Base-by-base conservation (phyloP, 2,329 filamentous ascomycete species). In the Cordyceps cicadae region DNA sequence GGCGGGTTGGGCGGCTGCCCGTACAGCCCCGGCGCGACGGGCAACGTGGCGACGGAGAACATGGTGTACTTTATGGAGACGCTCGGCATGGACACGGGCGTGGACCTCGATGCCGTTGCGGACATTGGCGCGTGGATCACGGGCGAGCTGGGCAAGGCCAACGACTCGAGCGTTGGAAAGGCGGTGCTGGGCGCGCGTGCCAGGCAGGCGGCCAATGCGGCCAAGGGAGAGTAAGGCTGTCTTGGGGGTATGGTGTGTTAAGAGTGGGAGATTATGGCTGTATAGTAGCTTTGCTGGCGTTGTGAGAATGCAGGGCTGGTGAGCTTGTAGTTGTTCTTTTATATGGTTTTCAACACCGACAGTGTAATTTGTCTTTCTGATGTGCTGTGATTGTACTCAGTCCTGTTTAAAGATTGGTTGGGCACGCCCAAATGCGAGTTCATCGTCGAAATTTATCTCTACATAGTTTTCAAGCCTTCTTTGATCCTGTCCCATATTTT, bases 21-120 rank as follows among this genome's bases (percentile, higher is more conserved):
- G 0, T 96, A 90, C 70, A 89, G 87, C 64, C 90, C 90, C 0
- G 91, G 91, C 0, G 90, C 90, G 0, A 94, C 90, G 46, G 91
- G 91, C 1, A 96, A 95, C 70, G 89, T 93, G 14, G 86, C 89
- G 1, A 92, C 90, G 0, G 91, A 96, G 74, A 88, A 95, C 70
- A 75, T 95, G 74, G 87, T 94, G 1, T 90, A 93, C 69, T 87
- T 89, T 63, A 75, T 90, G 70, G 86, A 90, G 70, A 88, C 83
- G 63, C 71, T 92, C 59, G 90, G 90, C 0, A 85, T 90, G 75
- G 77, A 85, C 48, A 92, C 90, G 0, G 90, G 89, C 0, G 81
- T 94, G 1, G 82, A 90, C 69, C 65, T 91, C 62, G 82, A 87
- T 63, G 81, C 80, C 49, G 74, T 93, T 58, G 80, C 81, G 41